Evolutionary conservation across 192 early-diverging fungal species (phyloP), one percentile per base, ranked within the genome.

Genomic region (Funneliformis geosporum): DNA sequence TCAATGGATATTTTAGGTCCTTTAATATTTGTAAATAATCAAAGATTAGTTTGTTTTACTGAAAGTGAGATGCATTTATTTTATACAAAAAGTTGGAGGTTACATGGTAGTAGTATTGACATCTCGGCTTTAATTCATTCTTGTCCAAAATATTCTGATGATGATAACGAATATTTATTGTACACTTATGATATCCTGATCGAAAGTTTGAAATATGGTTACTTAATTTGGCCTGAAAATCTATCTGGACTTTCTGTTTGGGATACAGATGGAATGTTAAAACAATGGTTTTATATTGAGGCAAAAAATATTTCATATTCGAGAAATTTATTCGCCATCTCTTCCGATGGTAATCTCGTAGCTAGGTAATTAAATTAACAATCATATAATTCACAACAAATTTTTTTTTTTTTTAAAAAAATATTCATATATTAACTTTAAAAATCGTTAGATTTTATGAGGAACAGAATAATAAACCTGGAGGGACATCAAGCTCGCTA

Each of bases 251-350:
- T 69, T 43, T 43, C 38, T 8, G n/a, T 69, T 11, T 69, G 67
- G 67, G 67, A 69, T 69, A 4, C 42, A 21, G 14, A 69, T 69
- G 67, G 67, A n/a, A 42, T 42, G 2, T 69, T 69, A 40, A 69
- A 14, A 42, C 67, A 69, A 69, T 69, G 67, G 67, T 69, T 69
- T 40, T 42, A 69, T 69, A 0, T 69, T 40, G 38, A 69, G n/a
- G 21, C 40, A 23, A n/a, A 10, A 23, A 69, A 69, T n/a, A n/a
- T n/a, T n/a, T 43, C 33, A 5, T 2, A 3, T 43, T 14, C 50
- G 18, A 55, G 50, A 55, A 68, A 28, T 18, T 18, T 69, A 42
- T 69, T n/a, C 14, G 38, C 39, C 39, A 69, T 42, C 0, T 69
- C 67, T 43, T 1, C 18, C n/a, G 8, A 38, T 21, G 67, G 67